Evolutionary conservation across 73 alveolate genomes (phyloP), one percentile per base, ranked within the genome.

Genomic region (Paraurostyla sp.): DNA sequence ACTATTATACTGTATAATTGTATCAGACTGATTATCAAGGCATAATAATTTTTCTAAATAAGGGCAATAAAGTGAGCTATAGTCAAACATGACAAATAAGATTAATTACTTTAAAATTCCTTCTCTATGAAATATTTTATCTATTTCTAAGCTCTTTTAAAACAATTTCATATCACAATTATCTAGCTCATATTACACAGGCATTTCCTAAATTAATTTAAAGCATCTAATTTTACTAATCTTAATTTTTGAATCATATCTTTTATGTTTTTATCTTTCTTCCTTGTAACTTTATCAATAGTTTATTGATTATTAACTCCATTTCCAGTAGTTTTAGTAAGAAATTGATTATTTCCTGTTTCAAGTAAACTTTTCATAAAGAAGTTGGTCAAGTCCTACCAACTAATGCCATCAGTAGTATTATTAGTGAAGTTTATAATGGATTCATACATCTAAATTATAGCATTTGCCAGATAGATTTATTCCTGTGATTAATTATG

Each of bases 111-210:
- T 73, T 1, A 50, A 4, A 2, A 73, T 73, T 4, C 86, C 86
- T 23, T 73, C 86, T 40, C 52, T 40, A 35, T 73, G 86, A 33
- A 73, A 73, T 27, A 32, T 11, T 73, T 73, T 73, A 73, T 73
- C 86, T 1, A 73, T 71, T 48, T 73, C 86, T 16, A 50, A 18
- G 46, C 46, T 73, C 42, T 13, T 16, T 6, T 50, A 73, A 73
- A 73, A 73, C 49, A 45, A 1, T 36, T 73, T 45, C 30, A 43
- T 43, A 43, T 73, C 71, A 43, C 71, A 11, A 29, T 73, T 73
- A 50, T 73, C 86, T n/a, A 73, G 38, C 4, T 48, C 42, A 4
- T 45, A 43, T 71, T 32, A n/a, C 20, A 3, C 42, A 6, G 86
- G 86, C 7, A 71, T 49, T 0, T 73, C 86, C 86, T 73, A 73